These are phyloP conservation scores for Nyssa sinensis DNA, from an alignment of 148 eudicot genomes.

Conservation along the genomic window DNA sequence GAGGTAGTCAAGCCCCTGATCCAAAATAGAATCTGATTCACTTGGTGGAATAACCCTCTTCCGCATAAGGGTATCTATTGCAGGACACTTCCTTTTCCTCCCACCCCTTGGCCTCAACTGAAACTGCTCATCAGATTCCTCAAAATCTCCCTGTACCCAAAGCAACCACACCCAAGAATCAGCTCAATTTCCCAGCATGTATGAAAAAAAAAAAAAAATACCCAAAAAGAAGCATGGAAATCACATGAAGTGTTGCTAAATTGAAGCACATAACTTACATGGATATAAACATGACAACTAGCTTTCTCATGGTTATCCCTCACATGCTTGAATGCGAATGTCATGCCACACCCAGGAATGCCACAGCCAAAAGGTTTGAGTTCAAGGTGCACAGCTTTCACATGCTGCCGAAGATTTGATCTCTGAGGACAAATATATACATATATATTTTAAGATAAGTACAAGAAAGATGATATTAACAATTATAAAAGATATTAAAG, in stretches of 20 bases:
- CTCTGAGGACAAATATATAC: conserved; percentile 54
- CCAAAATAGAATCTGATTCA: conserved; percentile 19
- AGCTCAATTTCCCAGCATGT: background rate
- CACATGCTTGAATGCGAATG: conserved; percentile 85
- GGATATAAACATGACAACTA: conserved; percentile 56
- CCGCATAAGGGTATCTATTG: conserved; percentile 34
- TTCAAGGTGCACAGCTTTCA: conserved; percentile 71
- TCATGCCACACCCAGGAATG: conserved; percentile 74
- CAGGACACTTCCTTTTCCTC: conserved; percentile 33
- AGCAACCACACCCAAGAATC: background rate
- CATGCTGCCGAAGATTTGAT: conserved; percentile 82
- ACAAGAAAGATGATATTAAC: background rate
- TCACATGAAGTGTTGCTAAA: background rate
- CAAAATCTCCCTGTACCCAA: conserved; percentile 50
- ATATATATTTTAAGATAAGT: background rate
- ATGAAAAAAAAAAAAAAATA: background rate
- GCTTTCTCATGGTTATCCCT: conserved; percentile 86
- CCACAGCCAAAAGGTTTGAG: conserved; percentile 57
- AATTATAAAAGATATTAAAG: background rate
- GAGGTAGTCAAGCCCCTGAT: conserved; percentile 31
- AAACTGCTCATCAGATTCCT: conserved; percentile 45
- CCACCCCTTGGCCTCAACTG: conserved; percentile 56
- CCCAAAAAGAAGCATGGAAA: background rate
- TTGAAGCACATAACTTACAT: conserved; percentile 29
- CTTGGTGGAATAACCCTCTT: conserved; percentile 42